Percentiles rank a stretch among this genome's conserved stretches.
Conservation (phyloP, 768 basidiomycete species). For the Termitomyces sp. region DNA sequence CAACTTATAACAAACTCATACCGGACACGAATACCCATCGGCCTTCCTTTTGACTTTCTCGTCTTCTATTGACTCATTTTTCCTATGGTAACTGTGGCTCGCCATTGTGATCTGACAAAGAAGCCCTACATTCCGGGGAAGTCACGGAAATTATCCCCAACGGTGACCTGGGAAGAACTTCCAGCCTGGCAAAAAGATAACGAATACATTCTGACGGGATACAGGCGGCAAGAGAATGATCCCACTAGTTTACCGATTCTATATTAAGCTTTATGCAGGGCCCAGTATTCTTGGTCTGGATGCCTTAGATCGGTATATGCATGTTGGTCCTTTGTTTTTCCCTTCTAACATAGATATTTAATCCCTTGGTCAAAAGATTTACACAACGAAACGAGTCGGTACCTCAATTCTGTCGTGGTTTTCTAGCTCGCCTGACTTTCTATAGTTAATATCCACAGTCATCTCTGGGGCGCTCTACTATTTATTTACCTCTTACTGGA, state of each 20-base stretch:
- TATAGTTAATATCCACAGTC: conserved; percentile 82
- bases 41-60: background rate
- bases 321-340: conserved; percentile 41
- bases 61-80: background rate
- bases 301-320: conserved; percentile 61
- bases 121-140: background rate
- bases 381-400: conserved; percentile 71
- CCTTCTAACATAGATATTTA: conserved; percentile 7
- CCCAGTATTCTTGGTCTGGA: conserved; percentile 56
- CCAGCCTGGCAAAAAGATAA: conserved; percentile 72
- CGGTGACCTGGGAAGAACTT: conserved; percentile 50
- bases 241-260: background rate
- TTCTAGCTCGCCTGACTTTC: conserved; percentile 8
- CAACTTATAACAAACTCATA: background rate
- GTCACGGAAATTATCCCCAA: conserved; percentile 14
- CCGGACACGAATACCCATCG: no score
- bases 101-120: background rate
- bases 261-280: conserved; percentile 30
- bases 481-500: conserved; percentile 53
- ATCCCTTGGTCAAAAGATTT: conserved; percentile 40
- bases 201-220: conserved; percentile 65
- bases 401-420: conserved; percentile 3
- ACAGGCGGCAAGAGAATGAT: conserved; percentile 48
- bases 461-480: conserved; percentile 63
- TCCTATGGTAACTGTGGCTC: background rate